Evolutionary conservation across 345 rosid genomes (phyloP).

Genomic region (Linum usitatissimum): DNA sequence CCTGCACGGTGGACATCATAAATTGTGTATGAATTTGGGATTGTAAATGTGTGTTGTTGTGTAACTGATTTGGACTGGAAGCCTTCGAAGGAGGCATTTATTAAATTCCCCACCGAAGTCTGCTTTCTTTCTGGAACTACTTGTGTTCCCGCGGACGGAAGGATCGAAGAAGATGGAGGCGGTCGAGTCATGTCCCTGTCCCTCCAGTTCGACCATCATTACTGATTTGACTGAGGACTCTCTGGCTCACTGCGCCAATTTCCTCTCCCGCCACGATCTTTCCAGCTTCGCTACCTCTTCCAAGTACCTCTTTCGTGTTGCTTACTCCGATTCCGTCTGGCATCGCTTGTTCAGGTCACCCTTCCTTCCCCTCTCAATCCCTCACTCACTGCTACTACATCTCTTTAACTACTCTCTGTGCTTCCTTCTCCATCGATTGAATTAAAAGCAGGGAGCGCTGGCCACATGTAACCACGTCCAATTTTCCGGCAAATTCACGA

Average conservation of each 20-base stretch:
- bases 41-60: too few relatives aligned
- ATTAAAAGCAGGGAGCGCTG: constrained; percentile 33
- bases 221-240: constrained; percentile 41
- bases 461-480: constrained; percentile 25
- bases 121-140: too few relatives aligned
- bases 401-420: background rate
- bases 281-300: constrained; percentile 41
- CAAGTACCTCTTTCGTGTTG: constrained; percentile 31
- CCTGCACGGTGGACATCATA: too few relatives aligned
- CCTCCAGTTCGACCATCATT: constrained; percentile 16
- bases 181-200: background rate
- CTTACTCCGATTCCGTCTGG: constrained; percentile 49
- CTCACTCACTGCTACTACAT: background rate
- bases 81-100: too few relatives aligned
- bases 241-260: constrained; percentile 36
- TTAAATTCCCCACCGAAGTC: too few relatives aligned
- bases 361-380: background rate
- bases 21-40: too few relatives aligned
- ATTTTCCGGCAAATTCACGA: constrained; percentile 16
- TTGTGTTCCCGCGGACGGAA: too few relatives aligned
- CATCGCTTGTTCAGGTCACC: constrained; percentile 34
- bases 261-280: constrained; percentile 34
- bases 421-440: background rate
- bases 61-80: too few relatives aligned
- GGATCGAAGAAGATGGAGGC: too few relatives aligned